Evolutionary conservation across 2,329 filamentous ascomycete genomes (phyloP).

Genomic region (Xylariaceae sp.): DNA sequence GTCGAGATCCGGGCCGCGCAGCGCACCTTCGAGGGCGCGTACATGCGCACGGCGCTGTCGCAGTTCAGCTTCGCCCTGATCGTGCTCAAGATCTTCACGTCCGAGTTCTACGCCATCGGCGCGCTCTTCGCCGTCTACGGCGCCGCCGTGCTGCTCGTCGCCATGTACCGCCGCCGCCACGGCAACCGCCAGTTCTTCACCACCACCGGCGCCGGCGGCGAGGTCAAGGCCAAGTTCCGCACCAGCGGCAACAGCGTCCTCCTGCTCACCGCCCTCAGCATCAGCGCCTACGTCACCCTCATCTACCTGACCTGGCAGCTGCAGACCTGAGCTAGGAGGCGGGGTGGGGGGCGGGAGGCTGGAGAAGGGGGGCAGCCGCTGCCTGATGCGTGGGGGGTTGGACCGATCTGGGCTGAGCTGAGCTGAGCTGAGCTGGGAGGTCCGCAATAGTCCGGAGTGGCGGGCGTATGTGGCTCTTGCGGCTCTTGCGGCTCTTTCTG

Average conservation of each 20-base stretch:
- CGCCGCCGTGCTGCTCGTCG: constrained; percentile 72
- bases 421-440: too few relatives aligned
- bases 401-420: too few relatives aligned
- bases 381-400: too few relatives aligned
- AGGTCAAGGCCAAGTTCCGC: constrained; percentile 48
- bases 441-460: too few relatives aligned
- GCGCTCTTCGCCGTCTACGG: constrained; percentile 92
- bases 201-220: constrained; percentile 35
- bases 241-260: constrained; percentile 58
- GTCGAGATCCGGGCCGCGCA: constrained; percentile 93
- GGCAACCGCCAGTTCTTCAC: constrained; percentile 92
- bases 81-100: constrained; percentile 92
- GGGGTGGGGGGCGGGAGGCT: too few relatives aligned
- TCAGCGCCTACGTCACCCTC: constrained; percentile 50
- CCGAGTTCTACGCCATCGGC: constrained; percentile 95
- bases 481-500: too few relatives aligned
- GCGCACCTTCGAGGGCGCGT: constrained; percentile 93
- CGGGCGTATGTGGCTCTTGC: too few relatives aligned
- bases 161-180: constrained; percentile 79
- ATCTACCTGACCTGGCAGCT: constrained; percentile 48
- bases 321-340: constrained; percentile 3
- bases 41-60: constrained; percentile 86
- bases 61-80: constrained; percentile 95
- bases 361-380: too few relatives aligned
- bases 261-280: constrained; percentile 47